These are phyloP conservation scores for Annona cherimola DNA, from an alignment of 164 flowering plant genomes.

Conservation along the genomic window DNA sequence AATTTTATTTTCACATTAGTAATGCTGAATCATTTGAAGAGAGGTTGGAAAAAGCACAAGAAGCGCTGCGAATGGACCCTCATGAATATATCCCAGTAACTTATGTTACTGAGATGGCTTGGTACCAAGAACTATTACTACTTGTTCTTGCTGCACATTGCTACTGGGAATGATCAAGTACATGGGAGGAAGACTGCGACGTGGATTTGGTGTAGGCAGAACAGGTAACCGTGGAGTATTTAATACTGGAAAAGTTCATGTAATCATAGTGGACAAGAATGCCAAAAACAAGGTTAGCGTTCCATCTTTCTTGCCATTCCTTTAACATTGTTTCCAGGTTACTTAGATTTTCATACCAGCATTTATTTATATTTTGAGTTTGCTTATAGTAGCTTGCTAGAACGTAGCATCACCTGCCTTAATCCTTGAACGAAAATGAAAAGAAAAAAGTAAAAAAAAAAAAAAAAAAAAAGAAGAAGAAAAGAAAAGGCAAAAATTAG, in stretches of 20 bases:
- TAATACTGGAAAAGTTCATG: conserved; percentile 82
- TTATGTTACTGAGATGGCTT: conserved; percentile 64
- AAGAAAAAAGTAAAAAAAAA: too few species aligned
- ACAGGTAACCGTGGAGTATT: conserved; percentile 81
- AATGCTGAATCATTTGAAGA: conserved; percentile 93
- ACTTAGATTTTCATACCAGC: too few species aligned
- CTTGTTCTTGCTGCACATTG: conserved; percentile 66
- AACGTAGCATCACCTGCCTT: too few species aligned
- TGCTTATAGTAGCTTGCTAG: too few species aligned
- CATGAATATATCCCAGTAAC: conserved; percentile 88
- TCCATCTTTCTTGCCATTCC: conserved; percentile 3
- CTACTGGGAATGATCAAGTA: conserved; percentile 62
- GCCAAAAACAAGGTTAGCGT: conserved; percentile 77
- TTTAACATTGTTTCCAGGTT: not conserved
- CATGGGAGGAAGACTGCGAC: conserved; percentile 77
- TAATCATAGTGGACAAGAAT: conserved; percentile 83
- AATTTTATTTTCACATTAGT: conserved; percentile 84
- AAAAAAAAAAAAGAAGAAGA: too few species aligned
- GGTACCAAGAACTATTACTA: conserved; percentile 79
- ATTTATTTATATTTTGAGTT: too few species aligned
- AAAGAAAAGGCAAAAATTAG: too few species aligned
- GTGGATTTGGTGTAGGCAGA: conserved; percentile 77
- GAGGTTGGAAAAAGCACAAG: conserved; percentile 94
- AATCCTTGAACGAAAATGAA: too few species aligned
- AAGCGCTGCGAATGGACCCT: conserved; percentile 68